Evolutionary conservation across 768 basidiomycete genomes (phyloP).

Genomic region (Mycena indigotica): DNA sequence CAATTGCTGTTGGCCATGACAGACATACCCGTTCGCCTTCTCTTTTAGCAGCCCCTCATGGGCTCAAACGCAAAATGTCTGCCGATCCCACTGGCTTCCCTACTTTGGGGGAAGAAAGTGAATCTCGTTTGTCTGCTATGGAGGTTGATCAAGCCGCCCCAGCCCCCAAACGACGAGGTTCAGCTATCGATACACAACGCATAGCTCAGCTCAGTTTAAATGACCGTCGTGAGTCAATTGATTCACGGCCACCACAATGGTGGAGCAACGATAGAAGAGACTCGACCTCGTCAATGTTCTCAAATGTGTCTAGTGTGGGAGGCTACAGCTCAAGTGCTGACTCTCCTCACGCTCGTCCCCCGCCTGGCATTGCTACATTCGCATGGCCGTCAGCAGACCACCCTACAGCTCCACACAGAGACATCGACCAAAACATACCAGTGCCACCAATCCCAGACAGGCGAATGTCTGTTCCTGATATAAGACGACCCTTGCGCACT

Average conservation of each 20-base stretch:
- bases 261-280: conserved; percentile 73
- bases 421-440: conserved; percentile 46
- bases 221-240: conserved; percentile 78
- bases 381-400: conserved; percentile 60
- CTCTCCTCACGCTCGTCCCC: conserved; percentile 63
- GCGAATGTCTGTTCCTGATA: conserved; percentile 76
- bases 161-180: conserved; percentile 81
- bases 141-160: conserved; percentile 63
- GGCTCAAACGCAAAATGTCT: conserved; percentile 85
- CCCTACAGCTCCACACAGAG: conserved; percentile 42
- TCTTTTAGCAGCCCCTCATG: conserved; percentile 47
- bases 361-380: conserved; percentile 68
- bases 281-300: conserved; percentile 69
- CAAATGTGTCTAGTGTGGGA: conserved; percentile 56
- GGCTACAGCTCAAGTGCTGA: conserved; percentile 56
- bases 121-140: conserved; percentile 65
- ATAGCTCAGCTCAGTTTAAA: conserved; percentile 76
- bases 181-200: conserved; percentile 75
- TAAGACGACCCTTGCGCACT: conserved; percentile 58
- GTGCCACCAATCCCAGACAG: conserved; percentile 65
- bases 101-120: conserved; percentile 63
- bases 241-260: conserved; percentile 62
- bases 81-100: conserved; percentile 57
- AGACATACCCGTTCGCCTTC: conserved; percentile 42
- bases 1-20: conserved; percentile 62